Evolutionary conservation across 2,329 filamentous ascomycete species (phyloP).

Genomic region (Alternaria incomplexa): DNA sequence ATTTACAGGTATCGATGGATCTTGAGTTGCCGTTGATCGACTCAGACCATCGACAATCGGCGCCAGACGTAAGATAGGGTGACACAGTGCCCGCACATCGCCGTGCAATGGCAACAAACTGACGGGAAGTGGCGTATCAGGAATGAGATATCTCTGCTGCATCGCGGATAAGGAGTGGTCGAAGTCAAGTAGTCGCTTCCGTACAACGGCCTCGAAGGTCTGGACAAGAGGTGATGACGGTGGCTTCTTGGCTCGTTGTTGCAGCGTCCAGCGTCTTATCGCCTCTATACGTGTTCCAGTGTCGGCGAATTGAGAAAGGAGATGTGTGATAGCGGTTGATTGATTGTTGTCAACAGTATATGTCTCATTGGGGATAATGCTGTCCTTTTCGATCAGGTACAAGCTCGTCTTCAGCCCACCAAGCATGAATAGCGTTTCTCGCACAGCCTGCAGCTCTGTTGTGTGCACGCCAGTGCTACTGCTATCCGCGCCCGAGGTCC

Average conservation of each 20-base stretch:
- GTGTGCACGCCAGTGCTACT: slow-evolving; percentile 49
- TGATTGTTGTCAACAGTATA: slow-evolving; percentile 51
- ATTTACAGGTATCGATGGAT: slow-evolving; percentile 46
- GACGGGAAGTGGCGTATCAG: slow-evolving; percentile 61
- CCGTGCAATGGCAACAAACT: slow-evolving; percentile 70
- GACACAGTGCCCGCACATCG: slow-evolving; percentile 61
- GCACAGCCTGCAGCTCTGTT: slow-evolving; percentile 74
- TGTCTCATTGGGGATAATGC: slow-evolving; percentile 43
- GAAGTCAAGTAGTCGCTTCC: slow-evolving; percentile 63
- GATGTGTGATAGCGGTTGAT: slow-evolving; percentile 39
- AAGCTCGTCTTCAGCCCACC: slow-evolving; percentile 76
- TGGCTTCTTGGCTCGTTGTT: slow-evolving; percentile 22
- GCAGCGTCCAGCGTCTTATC: slow-evolving; percentile 57
- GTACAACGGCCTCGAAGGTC: slow-evolving; percentile 71
- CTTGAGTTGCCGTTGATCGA: slow-evolving; percentile 53
- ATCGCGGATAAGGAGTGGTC: slow-evolving; percentile 64
- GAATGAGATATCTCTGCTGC: slow-evolving; percentile 66
- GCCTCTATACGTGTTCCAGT: slow-evolving; percentile 57
- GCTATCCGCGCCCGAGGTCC: slow-evolving; percentile 39
- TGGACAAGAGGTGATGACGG: slow-evolving; percentile 60
- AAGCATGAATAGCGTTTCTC: slow-evolving; percentile 86
- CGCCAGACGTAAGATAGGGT: slow-evolving; percentile 66
- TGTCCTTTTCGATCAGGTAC: slow-evolving; percentile 57
- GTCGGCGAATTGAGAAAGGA: slow-evolving; percentile 54
- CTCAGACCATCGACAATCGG: slow-evolving; percentile 56